Evolutionary conservation across 805 yeast genomes (phyloP).

Genomic region (Saturnispora mendoncae): DNA sequence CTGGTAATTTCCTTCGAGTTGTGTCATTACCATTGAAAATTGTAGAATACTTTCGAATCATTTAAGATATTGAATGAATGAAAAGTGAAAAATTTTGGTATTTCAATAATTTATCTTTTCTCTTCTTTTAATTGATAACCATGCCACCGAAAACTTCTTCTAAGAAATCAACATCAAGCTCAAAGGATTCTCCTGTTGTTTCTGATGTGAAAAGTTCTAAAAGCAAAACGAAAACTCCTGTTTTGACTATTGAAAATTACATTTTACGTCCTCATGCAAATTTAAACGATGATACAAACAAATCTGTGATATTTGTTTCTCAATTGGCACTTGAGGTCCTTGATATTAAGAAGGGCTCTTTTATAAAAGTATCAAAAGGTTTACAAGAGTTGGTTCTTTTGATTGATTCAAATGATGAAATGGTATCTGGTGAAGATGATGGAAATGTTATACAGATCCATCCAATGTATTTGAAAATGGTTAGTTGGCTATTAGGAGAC

Average conservation of each 20-base stretch:
- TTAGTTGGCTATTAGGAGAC: slow-evolving; percentile 25
- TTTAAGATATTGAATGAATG: too few relatives aligned
- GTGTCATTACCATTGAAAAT: background rate
- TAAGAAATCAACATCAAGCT: slow-evolving; percentile 12
- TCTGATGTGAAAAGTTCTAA: slow-evolving; percentile 10
- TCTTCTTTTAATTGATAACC: too few relatives aligned
- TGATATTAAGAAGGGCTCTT: slow-evolving; percentile 21
- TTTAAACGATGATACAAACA: slow-evolving; percentile 4
- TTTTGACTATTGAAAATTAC: slow-evolving; percentile 20
- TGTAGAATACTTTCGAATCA: background rate
- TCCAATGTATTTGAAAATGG: slow-evolving; percentile 14
- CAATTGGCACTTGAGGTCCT: slow-evolving; percentile 16
- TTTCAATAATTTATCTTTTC: too few relatives aligned
- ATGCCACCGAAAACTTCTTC: slow-evolving; percentile 24
- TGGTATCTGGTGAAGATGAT: slow-evolving; percentile 19
- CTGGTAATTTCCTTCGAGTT: background rate
- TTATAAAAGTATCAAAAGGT: slow-evolving; percentile 23
- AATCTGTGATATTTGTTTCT: slow-evolving; percentile 21
- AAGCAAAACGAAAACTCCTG: slow-evolving; percentile 11
- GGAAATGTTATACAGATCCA: slow-evolving; percentile 25
- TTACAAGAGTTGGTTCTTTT: slow-evolving; percentile 12
- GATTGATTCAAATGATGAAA: slow-evolving; percentile 16
- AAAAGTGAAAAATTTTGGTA: too few relatives aligned
- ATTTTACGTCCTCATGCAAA: slow-evolving; percentile 22
- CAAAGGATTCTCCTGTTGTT: background rate